phyloP scores from a whole-genome alignment of 2,329 filamentous ascomycete genomes.

The Penicillium crustosum region DNA sequence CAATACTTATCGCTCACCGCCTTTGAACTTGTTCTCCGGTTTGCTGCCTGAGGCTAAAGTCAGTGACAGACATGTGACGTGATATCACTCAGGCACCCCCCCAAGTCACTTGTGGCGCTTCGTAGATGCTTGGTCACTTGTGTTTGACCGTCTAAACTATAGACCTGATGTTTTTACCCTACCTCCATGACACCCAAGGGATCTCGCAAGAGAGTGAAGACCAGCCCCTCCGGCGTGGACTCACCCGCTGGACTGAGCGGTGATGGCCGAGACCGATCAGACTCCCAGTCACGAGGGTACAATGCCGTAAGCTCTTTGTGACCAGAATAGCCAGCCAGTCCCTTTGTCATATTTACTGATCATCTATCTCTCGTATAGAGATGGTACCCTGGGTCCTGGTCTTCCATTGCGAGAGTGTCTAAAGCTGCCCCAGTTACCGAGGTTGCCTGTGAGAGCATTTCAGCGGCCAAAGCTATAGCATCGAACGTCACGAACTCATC shows the following conservation, averaged over 20 bases:
- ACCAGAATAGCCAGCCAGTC: not conserved
- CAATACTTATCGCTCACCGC: constrained; percentile 30
- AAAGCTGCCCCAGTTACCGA: constrained; percentile 52
- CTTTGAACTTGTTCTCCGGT: constrained; percentile 7
- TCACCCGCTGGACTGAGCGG: constrained; percentile 27
- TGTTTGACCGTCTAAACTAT: not conserved
- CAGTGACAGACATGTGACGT: constrained; percentile 37
- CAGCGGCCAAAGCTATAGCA: constrained; percentile 41
- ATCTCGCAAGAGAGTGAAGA: constrained; percentile 47
- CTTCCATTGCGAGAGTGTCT: constrained; percentile 35
- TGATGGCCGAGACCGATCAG: constrained; percentile 28
- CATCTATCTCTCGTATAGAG: constrained; percentile 25
- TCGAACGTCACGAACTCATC: constrained; percentile 38
- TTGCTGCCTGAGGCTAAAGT: constrained; percentile 30
- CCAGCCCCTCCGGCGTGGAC: constrained; percentile 37
- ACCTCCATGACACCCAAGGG: constrained; percentile 42
- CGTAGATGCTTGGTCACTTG: constrained; percentile 13
- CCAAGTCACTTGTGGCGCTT: constrained; percentile 20
- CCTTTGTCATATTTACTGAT: constrained; percentile 12
- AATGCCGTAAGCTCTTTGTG: constrained; percentile 30
- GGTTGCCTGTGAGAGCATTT: constrained; percentile 52
- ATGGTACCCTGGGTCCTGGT: constrained; percentile 51
- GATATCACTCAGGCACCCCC: constrained; percentile 29
- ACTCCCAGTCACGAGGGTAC: constrained; percentile 28
- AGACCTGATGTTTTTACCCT: constrained; percentile 37